These are phyloP conservation scores for Vicia villosa DNA, from an alignment of 306 rosid species.

Conservation along the genomic window DNA sequence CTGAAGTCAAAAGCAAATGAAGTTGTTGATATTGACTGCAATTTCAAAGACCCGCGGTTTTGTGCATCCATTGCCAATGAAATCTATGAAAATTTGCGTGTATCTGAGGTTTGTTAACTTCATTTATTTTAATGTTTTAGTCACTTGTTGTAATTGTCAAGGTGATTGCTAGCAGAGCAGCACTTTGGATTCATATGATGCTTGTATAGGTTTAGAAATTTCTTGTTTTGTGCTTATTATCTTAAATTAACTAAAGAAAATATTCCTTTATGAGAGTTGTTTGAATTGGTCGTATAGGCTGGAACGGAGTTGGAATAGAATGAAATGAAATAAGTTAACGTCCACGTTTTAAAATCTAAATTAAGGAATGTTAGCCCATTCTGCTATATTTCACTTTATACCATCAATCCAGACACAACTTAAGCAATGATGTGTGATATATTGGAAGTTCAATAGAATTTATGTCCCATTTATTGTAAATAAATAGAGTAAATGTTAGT, in stretches of 20 bases:
- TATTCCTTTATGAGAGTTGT: not conserved
- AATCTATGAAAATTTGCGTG: conserved; percentile 54
- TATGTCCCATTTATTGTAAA: conserved; percentile 4
- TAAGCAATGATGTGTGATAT: not conserved
- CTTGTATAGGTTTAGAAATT: not conserved
- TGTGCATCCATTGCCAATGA: conserved; percentile 54
- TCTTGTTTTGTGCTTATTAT: not conserved
- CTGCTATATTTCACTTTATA: not conserved
- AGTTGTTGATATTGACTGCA: conserved; percentile 46
- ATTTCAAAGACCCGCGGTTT: conserved; percentile 49
- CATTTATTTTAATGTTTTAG: conserved; percentile 15
- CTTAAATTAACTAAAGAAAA: not conserved
- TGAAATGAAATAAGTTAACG: not conserved
- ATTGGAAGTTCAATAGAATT: not conserved
- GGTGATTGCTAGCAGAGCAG: conserved; percentile 1
- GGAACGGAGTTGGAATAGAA: not conserved
- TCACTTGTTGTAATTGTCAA: conserved; percentile 1
- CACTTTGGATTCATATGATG: not conserved
- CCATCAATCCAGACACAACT: not conserved
- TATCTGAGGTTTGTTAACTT: conserved; percentile 52
- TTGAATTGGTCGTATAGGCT: not conserved
- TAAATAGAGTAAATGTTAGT: not conserved
- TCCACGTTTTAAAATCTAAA: not conserved
- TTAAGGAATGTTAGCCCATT: not conserved
- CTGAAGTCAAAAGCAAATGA: conserved; percentile 33